Base-by-base conservation (phyloP, 2,329 filamentous ascomycete species). In the Aureobasidium uvarum region DNA sequence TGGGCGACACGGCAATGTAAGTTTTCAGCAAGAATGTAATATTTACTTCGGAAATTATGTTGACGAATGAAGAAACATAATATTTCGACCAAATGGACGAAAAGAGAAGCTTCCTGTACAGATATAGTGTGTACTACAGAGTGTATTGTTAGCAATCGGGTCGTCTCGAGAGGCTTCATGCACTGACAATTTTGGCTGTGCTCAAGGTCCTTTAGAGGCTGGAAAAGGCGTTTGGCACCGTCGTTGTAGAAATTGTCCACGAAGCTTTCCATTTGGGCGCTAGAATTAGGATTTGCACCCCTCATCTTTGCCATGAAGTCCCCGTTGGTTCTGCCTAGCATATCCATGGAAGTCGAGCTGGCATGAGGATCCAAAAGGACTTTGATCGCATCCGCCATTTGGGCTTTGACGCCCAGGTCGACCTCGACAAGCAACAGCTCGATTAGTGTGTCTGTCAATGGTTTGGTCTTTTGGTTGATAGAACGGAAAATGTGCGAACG, bases 321-420 rank as follows among this genome's bases (percentile, higher is more conserved):
- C 69, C 84, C 85, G 67, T 89, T 89, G 41, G 83, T 83, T 69
- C 85, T 81, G 69, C 78, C 81, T 67, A 86, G 81, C 48, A 81
- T 80, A 68, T 90, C 88, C 69, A 87, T 82, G 43, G 84, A 85
- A 65, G 82, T 77, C 59, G 83, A 82, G 56, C 83, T 83, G 64
- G 86, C 76, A 77, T 87, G 78, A 74, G 92, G 82, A 70, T 98
- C 95, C 41, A 99, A 83, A 13, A 99, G 82, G 25, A 98, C 90
- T 78, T 96, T 97, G 74, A 99, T 89, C 8, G 94, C 92, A 79
- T 99, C 95, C 3, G 93, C 92, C 72, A 98, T 89, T 76, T 98
- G 95, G 33, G 92, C 92, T 78, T 96, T 97, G 68, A 98, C 92
- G 0, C 95, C 95, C 18, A 98, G 81, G 73, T 99, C 95, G 20